Evolutionary conservation across 2,329 filamentous ascomycete genomes (phyloP).

Genomic region (Bipolaris cookei): DNA sequence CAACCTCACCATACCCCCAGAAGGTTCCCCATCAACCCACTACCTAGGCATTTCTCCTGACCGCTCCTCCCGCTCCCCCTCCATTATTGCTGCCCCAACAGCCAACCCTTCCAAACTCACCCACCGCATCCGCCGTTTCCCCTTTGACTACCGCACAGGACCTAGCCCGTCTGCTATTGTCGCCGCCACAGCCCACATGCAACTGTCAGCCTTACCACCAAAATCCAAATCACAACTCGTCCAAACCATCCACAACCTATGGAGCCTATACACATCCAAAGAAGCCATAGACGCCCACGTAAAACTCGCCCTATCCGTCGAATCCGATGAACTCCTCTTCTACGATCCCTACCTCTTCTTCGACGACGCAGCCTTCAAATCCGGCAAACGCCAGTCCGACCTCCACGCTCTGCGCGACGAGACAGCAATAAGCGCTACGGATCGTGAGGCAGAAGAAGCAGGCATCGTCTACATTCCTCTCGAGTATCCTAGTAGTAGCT

Average conservation of each 20-base stretch:
- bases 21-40: constrained; percentile 45
- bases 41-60: constrained; percentile 71
- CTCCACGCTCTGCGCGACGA: constrained; percentile 65
- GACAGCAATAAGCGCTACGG: constrained; percentile 60
- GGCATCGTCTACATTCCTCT: constrained; percentile 82
- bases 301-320: constrained; percentile 51
- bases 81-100: constrained; percentile 66
- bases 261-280: constrained; percentile 66
- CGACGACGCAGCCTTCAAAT: constrained; percentile 72
- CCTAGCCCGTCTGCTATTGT: constrained; percentile 51
- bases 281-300: constrained; percentile 69
- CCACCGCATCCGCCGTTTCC: constrained; percentile 60
- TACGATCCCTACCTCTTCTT: constrained; percentile 66
- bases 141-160: constrained; percentile 65
- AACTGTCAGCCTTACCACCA: constrained; percentile 56
- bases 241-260: constrained; percentile 61
- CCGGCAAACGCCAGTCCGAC: constrained; percentile 65
- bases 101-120: constrained; percentile 52
- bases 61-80: constrained; percentile 66
- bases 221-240: constrained; percentile 55
- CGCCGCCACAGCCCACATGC: constrained; percentile 58
- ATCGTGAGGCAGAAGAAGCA: constrained; percentile 68
- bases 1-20: constrained; percentile 51
- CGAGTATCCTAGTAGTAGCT: constrained; percentile 19
- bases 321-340: constrained; percentile 55